These are phyloP conservation scores for Logfia minima DNA, from an alignment of 129 eudicot genomes.

Conservation along the genomic window DNA sequence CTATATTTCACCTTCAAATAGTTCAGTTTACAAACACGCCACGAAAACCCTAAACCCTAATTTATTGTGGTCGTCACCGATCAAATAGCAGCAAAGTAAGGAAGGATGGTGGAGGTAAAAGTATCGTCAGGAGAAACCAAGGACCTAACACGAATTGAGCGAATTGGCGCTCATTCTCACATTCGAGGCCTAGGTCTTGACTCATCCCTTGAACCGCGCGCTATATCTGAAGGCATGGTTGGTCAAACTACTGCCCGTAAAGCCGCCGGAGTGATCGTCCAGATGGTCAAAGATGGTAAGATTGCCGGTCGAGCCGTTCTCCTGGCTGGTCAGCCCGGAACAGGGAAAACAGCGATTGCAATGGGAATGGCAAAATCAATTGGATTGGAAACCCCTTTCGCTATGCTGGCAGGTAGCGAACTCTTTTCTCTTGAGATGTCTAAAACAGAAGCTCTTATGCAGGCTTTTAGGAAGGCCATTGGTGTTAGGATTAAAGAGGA, in stretches of 20 bases:
- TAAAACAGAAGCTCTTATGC: neutral
- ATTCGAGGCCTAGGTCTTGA: neutral
- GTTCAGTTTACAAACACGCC: neutral
- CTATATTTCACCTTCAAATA: too few species aligned
- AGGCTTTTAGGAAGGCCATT: conserved; percentile 4
- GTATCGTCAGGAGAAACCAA: neutral
- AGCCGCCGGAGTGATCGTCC: conserved; percentile 1
- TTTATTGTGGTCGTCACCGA: too few species aligned
- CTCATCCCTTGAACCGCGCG: neutral
- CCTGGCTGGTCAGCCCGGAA: neutral
- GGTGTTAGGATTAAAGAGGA: neutral
- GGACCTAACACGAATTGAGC: neutral
- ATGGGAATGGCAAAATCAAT: neutral
- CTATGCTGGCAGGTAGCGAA: neutral
- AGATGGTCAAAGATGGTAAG: neutral
- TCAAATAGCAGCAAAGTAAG: neutral
- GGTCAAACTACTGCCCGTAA: neutral
- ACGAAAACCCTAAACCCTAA: neutral
- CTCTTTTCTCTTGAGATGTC: neutral
- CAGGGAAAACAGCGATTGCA: conserved; percentile 3
- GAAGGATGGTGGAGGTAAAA: neutral
- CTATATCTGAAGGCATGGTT: neutral
- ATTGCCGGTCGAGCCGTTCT: conserved; percentile 1
- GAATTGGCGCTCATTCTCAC: conserved; percentile 4
- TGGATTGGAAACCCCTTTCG: neutral